Conservation (phyloP, 805 yeast species). For the Metschnikowia proteae region DNA sequence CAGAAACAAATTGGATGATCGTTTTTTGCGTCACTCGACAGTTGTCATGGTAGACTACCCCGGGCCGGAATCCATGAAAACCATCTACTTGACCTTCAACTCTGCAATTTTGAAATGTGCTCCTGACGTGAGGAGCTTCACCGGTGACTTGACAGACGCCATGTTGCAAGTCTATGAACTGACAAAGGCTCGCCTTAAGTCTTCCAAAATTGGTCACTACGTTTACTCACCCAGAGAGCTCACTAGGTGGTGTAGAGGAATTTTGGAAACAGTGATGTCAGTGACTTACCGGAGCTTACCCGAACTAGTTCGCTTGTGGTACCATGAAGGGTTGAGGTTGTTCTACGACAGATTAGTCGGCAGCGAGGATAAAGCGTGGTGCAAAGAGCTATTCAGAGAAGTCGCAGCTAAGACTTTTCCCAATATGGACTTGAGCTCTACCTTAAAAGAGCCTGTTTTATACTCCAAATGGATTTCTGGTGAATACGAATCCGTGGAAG, state of each 20-base stretch:
- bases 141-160: constrained; percentile 51
- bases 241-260: constrained; percentile 83
- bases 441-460: constrained; percentile 51
- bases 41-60: constrained; percentile 81
- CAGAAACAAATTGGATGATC: constrained; percentile 48
- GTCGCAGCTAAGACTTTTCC: constrained; percentile 45
- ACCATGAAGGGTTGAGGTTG: constrained; percentile 74
- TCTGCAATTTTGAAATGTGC: constrained; percentile 53
- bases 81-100: constrained; percentile 62
- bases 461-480: constrained; percentile 74
- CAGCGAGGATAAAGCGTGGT: constrained; percentile 46
- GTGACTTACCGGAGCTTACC: constrained; percentile 29
- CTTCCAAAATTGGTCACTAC: constrained; percentile 51
- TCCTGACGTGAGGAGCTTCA: constrained; percentile 57
- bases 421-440: constrained; percentile 30
- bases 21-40: constrained; percentile 66
- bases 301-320: constrained; percentile 62
- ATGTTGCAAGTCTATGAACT: constrained; percentile 60
- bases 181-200: constrained; percentile 41
- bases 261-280: constrained; percentile 47
- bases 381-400: constrained; percentile 32
- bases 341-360: constrained; percentile 68
- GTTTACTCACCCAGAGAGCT: constrained; percentile 86
- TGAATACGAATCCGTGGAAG: constrained; percentile 54
- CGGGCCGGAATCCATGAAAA: constrained; percentile 51